Evolutionary conservation across 306 rosid species (phyloP), one percentile per base, ranked within the genome.

Genomic region (Alnus glutinosa): DNA sequence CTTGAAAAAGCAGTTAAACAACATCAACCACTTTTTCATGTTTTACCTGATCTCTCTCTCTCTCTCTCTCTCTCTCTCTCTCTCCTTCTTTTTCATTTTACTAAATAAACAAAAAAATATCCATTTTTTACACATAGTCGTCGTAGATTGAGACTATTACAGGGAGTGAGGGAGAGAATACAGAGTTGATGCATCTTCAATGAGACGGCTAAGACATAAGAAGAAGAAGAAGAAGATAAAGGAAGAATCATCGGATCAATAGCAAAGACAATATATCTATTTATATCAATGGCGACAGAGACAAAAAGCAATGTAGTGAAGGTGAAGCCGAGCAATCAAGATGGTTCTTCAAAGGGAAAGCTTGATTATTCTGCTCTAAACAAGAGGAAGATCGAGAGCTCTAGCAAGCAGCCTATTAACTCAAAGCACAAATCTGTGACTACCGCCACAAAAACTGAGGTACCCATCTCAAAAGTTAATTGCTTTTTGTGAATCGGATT

Each of bases 341-440:
- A 86, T 86, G 90, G 85, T n/a, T 71, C 89, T 79, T 88, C 92
- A 18, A 93, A 79, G 72, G 89, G 79, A 42, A 92, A 82, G 89
- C 47, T 79, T 64, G 89, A 86, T 19, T 73, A 78, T 81, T 92
- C 90, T 48, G 88, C 91, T 47, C 81, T 73, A 36, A 85, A 70
- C 61, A 88, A 75, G 85, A 89, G 64, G 85, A 92, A 77, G 87
- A 34, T 86, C 47, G 90, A 83, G 61, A 86, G 75, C 84, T 88
- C 97, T 44, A 78, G 18, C 89, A 89, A 82, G 86, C 81, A 77
- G 70, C 80, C 83, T 49, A 10, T 74, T 79, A 87, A 88, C 81
- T 80, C 85, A 66, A 93, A 87, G 85, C 81, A 77, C 83, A 90
- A 87, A 91, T 79, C 89, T 55, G 84, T 80, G 63, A 75, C 86